These are phyloP conservation scores for Allium sativum DNA, from an alignment of 106 monocot species.

Conservation along the genomic window DNA sequence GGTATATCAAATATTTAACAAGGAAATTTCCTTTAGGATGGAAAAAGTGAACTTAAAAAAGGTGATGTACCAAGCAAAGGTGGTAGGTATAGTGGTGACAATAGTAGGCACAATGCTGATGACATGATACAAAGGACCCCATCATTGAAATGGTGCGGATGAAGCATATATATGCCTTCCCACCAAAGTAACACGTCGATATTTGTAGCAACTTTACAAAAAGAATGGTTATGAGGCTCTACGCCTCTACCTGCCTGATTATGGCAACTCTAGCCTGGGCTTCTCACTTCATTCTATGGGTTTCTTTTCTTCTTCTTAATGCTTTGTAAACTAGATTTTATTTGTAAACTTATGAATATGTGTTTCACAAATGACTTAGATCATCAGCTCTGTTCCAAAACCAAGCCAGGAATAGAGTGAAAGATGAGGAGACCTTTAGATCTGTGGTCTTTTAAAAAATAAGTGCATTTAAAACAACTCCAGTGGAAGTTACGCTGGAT, in stretches of 20 bases:
- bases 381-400: too few species aligned
- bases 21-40: slow-evolving; percentile 16
- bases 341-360: too few species aligned
- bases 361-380: too few species aligned
- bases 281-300: slow-evolving; percentile 51
- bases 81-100: slow-evolving; percentile 29
- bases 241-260: slow-evolving; percentile 48
- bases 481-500: too few species aligned
- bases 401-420: too few species aligned
- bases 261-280: slow-evolving; percentile 59
- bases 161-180: slow-evolving; percentile 11
- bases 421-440: too few species aligned
- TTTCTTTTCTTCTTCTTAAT: background rate
- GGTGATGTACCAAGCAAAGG: slow-evolving; percentile 36
- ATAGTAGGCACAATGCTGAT: slow-evolving; percentile 39
- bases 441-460: too few species aligned
- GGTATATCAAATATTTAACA: background rate
- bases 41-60: slow-evolving; percentile 32
- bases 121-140: slow-evolving; percentile 38
- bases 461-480: too few species aligned
- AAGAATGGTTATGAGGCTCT: slow-evolving; percentile 57
- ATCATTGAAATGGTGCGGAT: slow-evolving; percentile 37
- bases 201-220: slow-evolving; percentile 9
- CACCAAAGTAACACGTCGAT: slow-evolving; percentile 1
- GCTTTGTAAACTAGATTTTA: too few species aligned